Base-by-base conservation (phyloP, 2,329 filamentous ascomycete species). In the Hypoxylon sp. region DNA sequence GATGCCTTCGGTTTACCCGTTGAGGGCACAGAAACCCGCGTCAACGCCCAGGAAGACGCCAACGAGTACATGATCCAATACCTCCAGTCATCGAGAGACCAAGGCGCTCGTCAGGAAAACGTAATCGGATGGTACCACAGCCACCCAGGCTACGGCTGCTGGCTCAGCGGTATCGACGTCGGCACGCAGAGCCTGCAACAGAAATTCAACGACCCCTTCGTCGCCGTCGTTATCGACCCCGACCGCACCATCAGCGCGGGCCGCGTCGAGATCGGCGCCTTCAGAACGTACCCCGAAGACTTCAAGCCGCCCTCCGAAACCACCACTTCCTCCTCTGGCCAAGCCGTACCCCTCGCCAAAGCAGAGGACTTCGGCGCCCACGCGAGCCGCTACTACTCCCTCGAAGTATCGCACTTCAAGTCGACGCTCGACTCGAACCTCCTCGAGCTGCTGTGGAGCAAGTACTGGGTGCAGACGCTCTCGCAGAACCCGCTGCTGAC, bases 71-170 rank as follows among this genome's bases (percentile, higher is more conserved):
- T 98, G 85, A 90, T 97, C 60, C 89, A 92, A 72, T 98, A 97
- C 78, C 86, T 97, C 29, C 86, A 91, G 74, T 84, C 90, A 2
- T 92, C 91, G 74, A 88, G 95, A 66, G 90, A 94, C 77, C 92
- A 84, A 87, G 94, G 79, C 84, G 69, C 71, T 73, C 84, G 94
- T 62, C 85, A 91, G 79, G 96, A 99, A 81, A 98, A 99, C 79
- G 92, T 93, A 0, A 92, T 99, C 14, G 96, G 96, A 17, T 99
- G 96, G 96, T 99, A 99, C 81, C 96, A 99, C 82, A 95, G 91
- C 74, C 96, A 99, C 79, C 96, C 96, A 0, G 96, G 96, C 26
- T 99, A 99, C 80, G 96, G 96, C 48, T 99, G 96, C 85, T 99
- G 96, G 96, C 87, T 99, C 26, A 94, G 91, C 39, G 96, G 96